Base-by-base conservation (phyloP, 2,329 filamentous ascomycete genomes). In the Colletotrichum orbiculare region DNA sequence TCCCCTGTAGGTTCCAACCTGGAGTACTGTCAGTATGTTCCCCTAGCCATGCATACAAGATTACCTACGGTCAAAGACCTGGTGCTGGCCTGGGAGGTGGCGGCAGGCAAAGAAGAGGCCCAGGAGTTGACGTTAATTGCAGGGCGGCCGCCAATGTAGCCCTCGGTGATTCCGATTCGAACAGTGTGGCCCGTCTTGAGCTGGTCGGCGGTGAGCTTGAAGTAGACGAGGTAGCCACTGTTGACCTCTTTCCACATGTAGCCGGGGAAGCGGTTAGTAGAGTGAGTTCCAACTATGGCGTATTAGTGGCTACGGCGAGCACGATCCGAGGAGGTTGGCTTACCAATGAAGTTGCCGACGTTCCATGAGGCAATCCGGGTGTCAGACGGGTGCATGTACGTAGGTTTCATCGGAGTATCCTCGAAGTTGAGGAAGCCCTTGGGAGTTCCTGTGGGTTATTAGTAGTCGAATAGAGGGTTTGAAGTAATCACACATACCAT, bases 201-300 rank as follows among this genome's bases (percentile, higher is more conserved):
- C 67, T 76, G 74, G n/a, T 59, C 72, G 35, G 70, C 60, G 6
- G 49, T 72, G 10, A 75, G 69, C 41, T 68, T 73, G 71, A 81
- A 81, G 70, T 80, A 81, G 13, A 80, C 72, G 34, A 80, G 57
- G 54, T 79, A 75, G 49, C 76, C 73, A 69, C 78, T 80, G 71
- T 80, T 80, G 54, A 80, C 62, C 47, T 77, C 78, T 38, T 75
- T 74, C 77, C 77, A 80, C 60, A 81, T 79, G 65, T 81, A 81
- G 2, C 77, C 76, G 0, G 78, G 79, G 69, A 81, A 78, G 17
- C 70, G 67, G 59, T 71, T 75, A 3, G 71, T 70, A 5, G 73
- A 66, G 33, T 73, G 74, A 9, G 76, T 76, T 54, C 76, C 75
- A 12, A 77, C 71, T 49, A 33, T 4, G 15, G 17, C 1, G 8